A percentile compares a stretch with the other conserved stretches of the same genome.
Evolutionary conservation across 495 filamentous ascomycete genomes (phyloP).

Genomic region (Podospora appendiculata): DNA sequence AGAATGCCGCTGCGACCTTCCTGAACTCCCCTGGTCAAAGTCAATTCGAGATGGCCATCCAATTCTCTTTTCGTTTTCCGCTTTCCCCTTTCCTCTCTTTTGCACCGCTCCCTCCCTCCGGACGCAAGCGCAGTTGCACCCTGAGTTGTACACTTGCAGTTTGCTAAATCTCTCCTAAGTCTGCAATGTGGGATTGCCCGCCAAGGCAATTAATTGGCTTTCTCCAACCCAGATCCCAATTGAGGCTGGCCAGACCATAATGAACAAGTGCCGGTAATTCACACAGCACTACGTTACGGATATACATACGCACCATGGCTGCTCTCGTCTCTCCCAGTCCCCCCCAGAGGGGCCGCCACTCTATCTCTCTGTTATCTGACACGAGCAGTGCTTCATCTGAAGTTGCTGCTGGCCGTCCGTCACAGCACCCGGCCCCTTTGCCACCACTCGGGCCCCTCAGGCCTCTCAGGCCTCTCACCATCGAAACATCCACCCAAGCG

Average conservation of each 20-base stretch:
- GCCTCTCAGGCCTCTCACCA: background rate
- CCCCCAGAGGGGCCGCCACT: slow-evolving; percentile 1
- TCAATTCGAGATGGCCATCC: background rate
- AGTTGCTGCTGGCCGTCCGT: slow-evolving; percentile 4
- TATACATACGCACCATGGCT: slow-evolving; percentile 15
- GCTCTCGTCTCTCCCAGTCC: slow-evolving; percentile 5
- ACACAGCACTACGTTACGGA: background rate
- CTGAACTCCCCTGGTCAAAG: background rate
- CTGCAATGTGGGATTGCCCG: slow-evolving; percentile 2
- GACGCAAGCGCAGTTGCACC: background rate
- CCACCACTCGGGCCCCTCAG: slow-evolving; percentile 1
- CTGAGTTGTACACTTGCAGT: background rate
- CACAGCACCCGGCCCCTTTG: slow-evolving; percentile 14
- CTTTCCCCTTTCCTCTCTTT: slow-evolving; percentile 1
- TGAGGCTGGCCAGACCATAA: background rate
- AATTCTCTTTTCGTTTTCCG: background rate
- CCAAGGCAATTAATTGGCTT: background rate
- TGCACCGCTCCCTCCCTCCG: background rate
- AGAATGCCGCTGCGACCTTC: background rate
- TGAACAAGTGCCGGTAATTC: slow-evolving; percentile 2
- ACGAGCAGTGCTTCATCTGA: slow-evolving; percentile 23
- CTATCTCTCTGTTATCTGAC: slow-evolving; percentile 12
- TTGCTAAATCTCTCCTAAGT: background rate
- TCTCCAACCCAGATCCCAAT: slow-evolving; percentile 3
- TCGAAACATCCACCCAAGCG: slow-evolving; percentile 21